Evolutionary conservation across 2,329 filamentous ascomycete genomes (phyloP).

Genomic region (Trichoderma koningiopsis): DNA sequence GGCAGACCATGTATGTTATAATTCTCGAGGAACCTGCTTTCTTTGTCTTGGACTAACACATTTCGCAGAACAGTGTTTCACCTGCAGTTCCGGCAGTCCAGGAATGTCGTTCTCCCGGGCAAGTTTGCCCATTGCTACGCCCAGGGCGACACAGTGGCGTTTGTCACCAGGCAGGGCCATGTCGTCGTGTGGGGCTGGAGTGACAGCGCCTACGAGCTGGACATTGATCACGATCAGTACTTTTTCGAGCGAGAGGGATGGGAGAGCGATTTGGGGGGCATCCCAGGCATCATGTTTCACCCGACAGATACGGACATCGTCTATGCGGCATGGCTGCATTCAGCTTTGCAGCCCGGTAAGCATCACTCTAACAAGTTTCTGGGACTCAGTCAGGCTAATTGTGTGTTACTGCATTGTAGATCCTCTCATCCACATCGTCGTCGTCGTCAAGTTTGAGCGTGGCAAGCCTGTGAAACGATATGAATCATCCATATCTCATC

Average conservation of each 20-base stretch:
- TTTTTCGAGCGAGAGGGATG: constrained; percentile 7
- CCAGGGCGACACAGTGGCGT: constrained; percentile 29
- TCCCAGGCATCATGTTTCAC: constrained; percentile 32
- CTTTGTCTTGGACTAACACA: neutral
- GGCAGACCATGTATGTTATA: constrained; percentile 22
- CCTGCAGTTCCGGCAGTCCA: constrained; percentile 28
- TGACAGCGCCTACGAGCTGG: constrained; percentile 28
- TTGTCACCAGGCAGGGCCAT: constrained; percentile 30
- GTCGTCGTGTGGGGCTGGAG: constrained; percentile 33
- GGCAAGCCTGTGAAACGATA: constrained; percentile 17
- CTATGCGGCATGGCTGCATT: constrained; percentile 29
- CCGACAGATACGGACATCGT: constrained; percentile 28
- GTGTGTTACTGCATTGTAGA: constrained; percentile 4
- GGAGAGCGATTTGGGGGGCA: constrained; percentile 15
- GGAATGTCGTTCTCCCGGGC: constrained; percentile 30
- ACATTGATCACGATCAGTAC: constrained; percentile 22
- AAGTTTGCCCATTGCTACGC: constrained; percentile 27
- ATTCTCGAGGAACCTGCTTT: neutral
- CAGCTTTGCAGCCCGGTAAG: constrained; percentile 22
- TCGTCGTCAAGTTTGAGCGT: constrained; percentile 22
- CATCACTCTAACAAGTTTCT: neutral
- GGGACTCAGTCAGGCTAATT: neutral
- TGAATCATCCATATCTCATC: constrained; percentile 20
- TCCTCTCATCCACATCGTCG: constrained; percentile 14
- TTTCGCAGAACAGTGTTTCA: constrained; percentile 31